phyloP scores from a whole-genome alignment of 768 basidiomycete species.

The Suillus decipiens region DNA sequence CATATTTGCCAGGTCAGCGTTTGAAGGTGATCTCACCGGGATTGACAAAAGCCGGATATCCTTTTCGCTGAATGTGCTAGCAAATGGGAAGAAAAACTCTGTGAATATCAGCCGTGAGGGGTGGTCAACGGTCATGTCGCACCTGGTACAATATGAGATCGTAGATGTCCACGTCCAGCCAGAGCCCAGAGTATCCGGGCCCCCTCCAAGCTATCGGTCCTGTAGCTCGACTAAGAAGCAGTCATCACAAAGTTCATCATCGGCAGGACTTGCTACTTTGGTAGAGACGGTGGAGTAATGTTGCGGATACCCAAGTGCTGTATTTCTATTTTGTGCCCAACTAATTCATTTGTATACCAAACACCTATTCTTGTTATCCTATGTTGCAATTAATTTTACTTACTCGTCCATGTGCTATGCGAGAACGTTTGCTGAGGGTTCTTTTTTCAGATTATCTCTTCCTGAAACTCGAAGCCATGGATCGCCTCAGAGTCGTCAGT shows the following conservation, averaged over 20 bases:
- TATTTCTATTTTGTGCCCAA: background rate
- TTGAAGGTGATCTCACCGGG: slow-evolving; percentile 39
- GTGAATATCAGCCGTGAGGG: slow-evolving; percentile 54
- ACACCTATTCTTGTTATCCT: background rate
- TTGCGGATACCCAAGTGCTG: background rate
- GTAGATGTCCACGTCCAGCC: slow-evolving; percentile 45
- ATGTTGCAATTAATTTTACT: background rate
- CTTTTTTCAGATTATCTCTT: background rate
- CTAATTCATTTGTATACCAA: background rate
- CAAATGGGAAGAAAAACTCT: slow-evolving; percentile 33
- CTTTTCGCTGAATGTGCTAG: slow-evolving; percentile 41
- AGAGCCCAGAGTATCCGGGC: slow-evolving; percentile 29
- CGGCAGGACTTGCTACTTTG: background rate
- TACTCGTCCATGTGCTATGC: background rate
- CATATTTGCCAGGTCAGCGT: slow-evolving; percentile 50
- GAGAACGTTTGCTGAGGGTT: background rate
- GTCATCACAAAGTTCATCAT: background rate
- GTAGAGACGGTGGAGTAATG: background rate
- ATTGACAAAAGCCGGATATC: slow-evolving; percentile 43
- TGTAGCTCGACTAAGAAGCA: slow-evolving; percentile 12
- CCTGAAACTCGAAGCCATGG: background rate
- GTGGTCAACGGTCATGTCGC: slow-evolving; percentile 45
- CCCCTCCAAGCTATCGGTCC: slow-evolving; percentile 42
- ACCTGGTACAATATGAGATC: slow-evolving; percentile 49
- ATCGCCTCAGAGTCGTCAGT: background rate